Evolutionary conservation across 2,329 filamentous ascomycete species (phyloP).

Genomic region (Pseudonectria foliicola): DNA sequence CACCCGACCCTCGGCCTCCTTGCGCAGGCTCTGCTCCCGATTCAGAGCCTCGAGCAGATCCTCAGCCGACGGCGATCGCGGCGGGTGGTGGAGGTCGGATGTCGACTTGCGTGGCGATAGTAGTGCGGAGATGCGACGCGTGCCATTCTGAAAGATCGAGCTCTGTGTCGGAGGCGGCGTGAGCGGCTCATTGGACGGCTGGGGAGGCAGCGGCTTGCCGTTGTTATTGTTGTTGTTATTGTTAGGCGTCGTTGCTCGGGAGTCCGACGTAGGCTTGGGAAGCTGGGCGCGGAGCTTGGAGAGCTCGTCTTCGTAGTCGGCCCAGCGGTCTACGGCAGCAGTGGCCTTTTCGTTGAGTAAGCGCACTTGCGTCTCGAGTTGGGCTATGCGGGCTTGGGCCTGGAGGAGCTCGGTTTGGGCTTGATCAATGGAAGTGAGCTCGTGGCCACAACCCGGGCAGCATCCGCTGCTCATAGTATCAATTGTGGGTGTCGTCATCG

Average conservation of each 20-base stretch:
- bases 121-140: slow-evolving; percentile 38
- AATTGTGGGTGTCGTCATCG: slow-evolving; percentile 22
- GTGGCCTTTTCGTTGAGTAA: slow-evolving; percentile 65
- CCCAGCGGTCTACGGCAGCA: slow-evolving; percentile 56
- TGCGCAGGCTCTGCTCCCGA: slow-evolving; percentile 59
- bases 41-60: slow-evolving; percentile 58
- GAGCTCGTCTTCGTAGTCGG: slow-evolving; percentile 77
- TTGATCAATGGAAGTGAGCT: slow-evolving; percentile 29
- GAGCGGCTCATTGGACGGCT: slow-evolving; percentile 15
- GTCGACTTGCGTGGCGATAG: slow-evolving; percentile 42
- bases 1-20: slow-evolving; percentile 61
- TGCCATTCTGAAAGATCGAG: slow-evolving; percentile 40
- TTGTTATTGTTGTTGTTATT: slow-evolving; percentile 5
- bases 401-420: slow-evolving; percentile 39
- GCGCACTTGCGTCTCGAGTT: slow-evolving; percentile 65
- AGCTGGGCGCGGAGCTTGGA: slow-evolving; percentile 45
- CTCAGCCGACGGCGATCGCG: slow-evolving; percentile 27
- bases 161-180: slow-evolving; percentile 28
- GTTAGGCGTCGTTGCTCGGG: slow-evolving; percentile 19
- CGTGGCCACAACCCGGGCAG: slow-evolving; percentile 46
- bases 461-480: slow-evolving; percentile 23
- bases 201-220: slow-evolving; percentile 12
- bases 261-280: slow-evolving; percentile 10
- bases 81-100: slow-evolving; percentile 16
- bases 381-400: slow-evolving; percentile 55